Conservation (phyloP, 306 rosid species). For the Abrus pulchellus region DNA sequence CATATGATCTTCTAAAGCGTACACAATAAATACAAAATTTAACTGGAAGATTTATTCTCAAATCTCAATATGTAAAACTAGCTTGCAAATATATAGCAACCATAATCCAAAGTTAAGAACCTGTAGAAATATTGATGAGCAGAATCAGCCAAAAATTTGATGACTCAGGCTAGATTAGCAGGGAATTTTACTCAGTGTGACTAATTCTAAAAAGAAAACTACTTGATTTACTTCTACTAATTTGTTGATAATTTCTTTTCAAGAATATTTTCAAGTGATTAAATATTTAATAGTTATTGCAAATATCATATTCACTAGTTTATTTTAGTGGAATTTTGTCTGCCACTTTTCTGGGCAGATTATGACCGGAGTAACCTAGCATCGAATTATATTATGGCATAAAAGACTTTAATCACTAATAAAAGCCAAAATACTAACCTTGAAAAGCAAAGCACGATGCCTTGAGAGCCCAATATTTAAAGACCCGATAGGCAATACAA, state of each 20-base stretch:
- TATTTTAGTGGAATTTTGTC: neutral
- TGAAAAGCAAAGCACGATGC: slow-evolving; percentile 98
- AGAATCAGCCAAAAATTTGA: slow-evolving; percentile 13
- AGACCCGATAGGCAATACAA: slow-evolving; percentile 92
- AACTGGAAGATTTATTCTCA: slow-evolving; percentile 8
- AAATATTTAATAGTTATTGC: neutral
- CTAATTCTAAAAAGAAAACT: slow-evolving; percentile 13
- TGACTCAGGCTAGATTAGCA: neutral
- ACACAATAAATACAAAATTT: slow-evolving; percentile 24
- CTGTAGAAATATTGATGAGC: slow-evolving; percentile 6
- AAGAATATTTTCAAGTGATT: neutral
- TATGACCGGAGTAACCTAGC: slow-evolving; percentile 38
- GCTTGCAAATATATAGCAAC: slow-evolving; percentile 18
- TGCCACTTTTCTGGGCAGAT: slow-evolving; percentile 1
- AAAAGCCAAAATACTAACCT: slow-evolving; percentile 64
- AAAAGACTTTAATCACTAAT: slow-evolving; percentile 37
- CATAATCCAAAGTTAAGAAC: slow-evolving; percentile 8
- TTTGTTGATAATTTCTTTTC: slow-evolving; percentile 12
- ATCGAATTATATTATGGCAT: slow-evolving; percentile 36
- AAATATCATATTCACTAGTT: slow-evolving; percentile 7
- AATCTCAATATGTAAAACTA: slow-evolving; percentile 44
- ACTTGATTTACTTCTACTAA: neutral
- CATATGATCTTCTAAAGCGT: slow-evolving; percentile 30
- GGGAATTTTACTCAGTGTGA: slow-evolving; percentile 25
- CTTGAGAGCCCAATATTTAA: slow-evolving; percentile 92